phyloP scores from a whole-genome alignment of 768 basidiomycete genomes.

The Termitomyces sp. region DNA sequence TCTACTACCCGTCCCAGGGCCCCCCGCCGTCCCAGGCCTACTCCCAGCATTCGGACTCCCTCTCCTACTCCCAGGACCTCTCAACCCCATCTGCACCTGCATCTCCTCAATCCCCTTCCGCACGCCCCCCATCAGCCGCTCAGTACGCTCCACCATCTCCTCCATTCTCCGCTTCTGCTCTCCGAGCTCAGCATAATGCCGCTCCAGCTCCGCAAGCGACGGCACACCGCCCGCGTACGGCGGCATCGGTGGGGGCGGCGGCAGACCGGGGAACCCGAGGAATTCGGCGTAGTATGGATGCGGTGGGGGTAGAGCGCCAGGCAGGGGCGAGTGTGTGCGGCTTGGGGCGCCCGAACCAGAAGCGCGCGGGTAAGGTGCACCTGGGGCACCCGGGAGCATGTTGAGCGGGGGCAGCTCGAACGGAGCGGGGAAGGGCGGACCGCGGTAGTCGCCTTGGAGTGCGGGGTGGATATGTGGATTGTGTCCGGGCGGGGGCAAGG shows the following conservation, averaged over 20 bases:
- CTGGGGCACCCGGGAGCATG: slow-evolving; percentile 31
- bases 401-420: slow-evolving; percentile 57
- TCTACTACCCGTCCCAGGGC: slow-evolving; percentile 2
- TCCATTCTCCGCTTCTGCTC: slow-evolving; percentile 62
- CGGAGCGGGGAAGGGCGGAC: slow-evolving; percentile 28
- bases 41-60: slow-evolving; percentile 8
- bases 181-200: slow-evolving; percentile 62
- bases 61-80: slow-evolving; percentile 28
- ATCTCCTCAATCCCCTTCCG: slow-evolving; percentile 77
- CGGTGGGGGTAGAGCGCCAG: slow-evolving; percentile 9
- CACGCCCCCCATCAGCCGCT: slow-evolving; percentile 65
- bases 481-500: slow-evolving; percentile 3
- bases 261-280: background rate
- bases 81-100: slow-evolving; percentile 29
- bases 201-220: slow-evolving; percentile 58
- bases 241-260: slow-evolving; percentile 1
- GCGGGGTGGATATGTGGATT: slow-evolving; percentile 16
- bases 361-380: background rate
- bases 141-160: slow-evolving; percentile 73
- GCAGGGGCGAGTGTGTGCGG: slow-evolving; percentile 60
- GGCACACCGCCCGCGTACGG: slow-evolving; percentile 23
- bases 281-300: slow-evolving; percentile 31
- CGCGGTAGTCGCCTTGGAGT: slow-evolving; percentile 11
- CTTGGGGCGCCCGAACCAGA: slow-evolving; percentile 65
- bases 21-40: background rate